phyloP scores from a whole-genome alignment of 768 basidiomycete species.

The Krasilnikovozyma curviuscula region DNA sequence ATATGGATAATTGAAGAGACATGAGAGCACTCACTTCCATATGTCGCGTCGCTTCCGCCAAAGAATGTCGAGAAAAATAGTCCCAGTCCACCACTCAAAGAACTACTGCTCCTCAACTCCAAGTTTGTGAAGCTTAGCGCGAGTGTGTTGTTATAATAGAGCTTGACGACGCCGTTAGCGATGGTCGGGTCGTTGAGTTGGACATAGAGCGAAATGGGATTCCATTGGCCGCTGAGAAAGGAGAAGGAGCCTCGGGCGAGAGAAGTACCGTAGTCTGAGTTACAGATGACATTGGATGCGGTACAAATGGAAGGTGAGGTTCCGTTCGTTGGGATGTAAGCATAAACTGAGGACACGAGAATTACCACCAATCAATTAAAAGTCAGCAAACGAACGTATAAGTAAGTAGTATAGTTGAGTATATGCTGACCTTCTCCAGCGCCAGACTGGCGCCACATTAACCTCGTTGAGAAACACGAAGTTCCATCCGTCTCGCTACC shows the following conservation, averaged over 20 bases:
- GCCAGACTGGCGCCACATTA: constrained; percentile 56
- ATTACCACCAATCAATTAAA: neutral
- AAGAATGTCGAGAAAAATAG: constrained; percentile 10
- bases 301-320: constrained; percentile 6
- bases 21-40: too few species aligned
- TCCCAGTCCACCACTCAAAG: constrained; percentile 29
- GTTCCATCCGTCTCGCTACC: constrained; percentile 43
- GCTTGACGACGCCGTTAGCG: constrained; percentile 57
- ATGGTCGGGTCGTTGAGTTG: constrained; percentile 46
- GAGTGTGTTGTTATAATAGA: constrained; percentile 36
- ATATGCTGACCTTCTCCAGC: constrained; percentile 52
- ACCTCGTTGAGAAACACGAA: constrained; percentile 50
- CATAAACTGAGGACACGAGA: neutral
- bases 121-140: constrained; percentile 42
- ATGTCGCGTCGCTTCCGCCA: constrained; percentile 8
- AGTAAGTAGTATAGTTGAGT: neutral
- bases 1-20: too few species aligned
- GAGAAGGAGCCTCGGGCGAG: constrained; percentile 10
- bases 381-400: neutral
- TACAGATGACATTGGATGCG: neutral
- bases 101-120: constrained; percentile 43
- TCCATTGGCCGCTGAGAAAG: constrained; percentile 36
- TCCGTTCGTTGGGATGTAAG: neutral
- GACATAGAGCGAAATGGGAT: constrained; percentile 51
- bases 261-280: constrained; percentile 28